phyloP scores from a whole-genome alignment of 1,284 basidiomycete species.

The Pisolithus thermaeus region DNA sequence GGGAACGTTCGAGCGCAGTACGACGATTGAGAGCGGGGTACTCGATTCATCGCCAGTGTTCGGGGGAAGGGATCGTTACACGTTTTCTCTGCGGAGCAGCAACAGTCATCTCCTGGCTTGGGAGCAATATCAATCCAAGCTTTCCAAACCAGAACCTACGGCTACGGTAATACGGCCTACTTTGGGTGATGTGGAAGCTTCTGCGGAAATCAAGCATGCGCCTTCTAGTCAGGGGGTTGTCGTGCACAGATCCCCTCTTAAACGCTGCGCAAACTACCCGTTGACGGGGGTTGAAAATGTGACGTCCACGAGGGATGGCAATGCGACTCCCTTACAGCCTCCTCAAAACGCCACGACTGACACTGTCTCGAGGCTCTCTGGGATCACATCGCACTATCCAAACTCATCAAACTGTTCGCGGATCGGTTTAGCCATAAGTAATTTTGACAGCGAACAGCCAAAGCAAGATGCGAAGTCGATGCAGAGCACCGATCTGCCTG shows the following conservation, averaged over 20 bases:
- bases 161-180: conserved; percentile 24
- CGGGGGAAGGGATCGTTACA: conserved; percentile 63
- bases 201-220: not conserved
- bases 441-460: conserved; percentile 40
- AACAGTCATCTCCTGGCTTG: conserved; percentile 44
- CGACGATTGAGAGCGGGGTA: conserved; percentile 37
- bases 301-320: conserved; percentile 17
- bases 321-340: conserved; percentile 29
- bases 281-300: conserved; percentile 18
- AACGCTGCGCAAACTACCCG: conserved; percentile 11
- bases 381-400: conserved; percentile 43
- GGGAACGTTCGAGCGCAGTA: conserved; percentile 58
- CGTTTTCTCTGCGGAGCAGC: conserved; percentile 35
- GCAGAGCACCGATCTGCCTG: conserved; percentile 28
- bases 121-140: conserved; percentile 54
- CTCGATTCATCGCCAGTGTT: conserved; percentile 65
- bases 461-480: conserved; percentile 30
- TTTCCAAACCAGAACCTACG: conserved; percentile 25
- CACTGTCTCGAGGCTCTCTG: conserved; percentile 41
- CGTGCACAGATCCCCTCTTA: too few species aligned
- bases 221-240: conserved; percentile 12
- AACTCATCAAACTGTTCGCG: conserved; percentile 33
- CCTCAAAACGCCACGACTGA: conserved; percentile 32
- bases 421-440: conserved; percentile 38
- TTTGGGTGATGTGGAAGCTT: conserved; percentile 10